phyloP scores from a whole-genome alignment of 805 yeast species.

The Metschnikowia proteae region DNA sequence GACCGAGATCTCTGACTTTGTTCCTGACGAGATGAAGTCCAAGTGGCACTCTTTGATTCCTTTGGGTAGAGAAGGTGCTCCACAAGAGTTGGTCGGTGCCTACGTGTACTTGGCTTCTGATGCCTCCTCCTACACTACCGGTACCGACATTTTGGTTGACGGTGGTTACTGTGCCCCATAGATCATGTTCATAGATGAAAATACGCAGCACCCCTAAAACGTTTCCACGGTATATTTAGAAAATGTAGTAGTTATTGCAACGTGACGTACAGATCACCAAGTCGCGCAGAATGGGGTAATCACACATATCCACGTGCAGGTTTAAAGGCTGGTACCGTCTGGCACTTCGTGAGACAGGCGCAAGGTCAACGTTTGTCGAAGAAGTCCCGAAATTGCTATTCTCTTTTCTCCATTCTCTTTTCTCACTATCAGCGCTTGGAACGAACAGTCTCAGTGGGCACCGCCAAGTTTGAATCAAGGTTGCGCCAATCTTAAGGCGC shows the following conservation, averaged over 20 bases:
- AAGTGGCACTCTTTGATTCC: constrained; percentile 42
- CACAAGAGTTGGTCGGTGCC: constrained; percentile 46
- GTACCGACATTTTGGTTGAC: constrained; percentile 43
- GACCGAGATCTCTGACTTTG: constrained; percentile 40
- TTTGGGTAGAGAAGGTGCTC: constrained; percentile 43
- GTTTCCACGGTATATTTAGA: not conserved
- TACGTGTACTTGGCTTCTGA: constrained; percentile 43
- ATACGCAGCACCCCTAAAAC: not conserved
- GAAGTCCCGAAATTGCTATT: too few relatives aligned
- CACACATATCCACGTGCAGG: not conserved
- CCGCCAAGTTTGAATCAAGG: too few relatives aligned
- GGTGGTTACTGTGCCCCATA: constrained; percentile 41
- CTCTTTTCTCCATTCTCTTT: too few relatives aligned
- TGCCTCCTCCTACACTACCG: constrained; percentile 43
- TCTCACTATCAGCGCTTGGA: too few relatives aligned
- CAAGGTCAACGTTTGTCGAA: too few relatives aligned
- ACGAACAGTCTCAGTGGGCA: not conserved
- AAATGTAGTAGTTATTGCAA: not conserved
- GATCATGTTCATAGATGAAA: not conserved
- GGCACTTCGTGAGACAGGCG: too few relatives aligned
- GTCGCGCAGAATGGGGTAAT: not conserved
- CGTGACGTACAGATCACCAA: not conserved
- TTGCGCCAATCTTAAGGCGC: not conserved
- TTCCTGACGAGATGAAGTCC: constrained; percentile 27
- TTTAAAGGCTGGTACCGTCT: too few relatives aligned